phyloP scores from a whole-genome alignment of 345 rosid species.

The Populus nigra region DNA sequence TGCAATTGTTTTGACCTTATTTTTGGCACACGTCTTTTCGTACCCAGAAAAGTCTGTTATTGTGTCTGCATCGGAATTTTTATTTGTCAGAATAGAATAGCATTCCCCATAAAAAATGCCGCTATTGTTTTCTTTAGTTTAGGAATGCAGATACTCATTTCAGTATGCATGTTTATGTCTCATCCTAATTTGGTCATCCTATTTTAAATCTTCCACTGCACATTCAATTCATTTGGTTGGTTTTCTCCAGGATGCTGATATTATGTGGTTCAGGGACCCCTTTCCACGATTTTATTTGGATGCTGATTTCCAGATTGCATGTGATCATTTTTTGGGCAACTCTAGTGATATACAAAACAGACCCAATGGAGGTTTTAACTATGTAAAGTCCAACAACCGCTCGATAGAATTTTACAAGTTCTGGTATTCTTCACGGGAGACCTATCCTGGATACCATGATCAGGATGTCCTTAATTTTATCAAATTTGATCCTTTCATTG shows the following conservation, averaged over 20 bases:
- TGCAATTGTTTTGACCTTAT: too few relatives aligned
- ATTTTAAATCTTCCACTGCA: neutral
- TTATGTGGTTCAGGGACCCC: conserved; percentile 93
- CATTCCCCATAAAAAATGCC: too few relatives aligned
- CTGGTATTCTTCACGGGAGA: conserved; percentile 67
- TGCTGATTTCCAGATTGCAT: conserved; percentile 81
- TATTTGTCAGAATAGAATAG: neutral
- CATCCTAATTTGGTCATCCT: neutral
- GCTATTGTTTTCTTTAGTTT: too few relatives aligned
- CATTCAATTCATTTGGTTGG: conserved; percentile 18
- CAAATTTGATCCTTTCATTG: conserved; percentile 47
- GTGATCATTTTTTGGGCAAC: conserved; percentile 64
- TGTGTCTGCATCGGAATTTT: too few relatives aligned
- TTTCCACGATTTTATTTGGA: conserved; percentile 59
- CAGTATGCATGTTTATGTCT: neutral
- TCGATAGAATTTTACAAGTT: conserved; percentile 69
- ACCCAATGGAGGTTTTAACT: conserved; percentile 76
- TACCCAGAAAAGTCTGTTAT: too few relatives aligned
- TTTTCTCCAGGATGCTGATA: conserved; percentile 75
- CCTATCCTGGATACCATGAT: conserved; percentile 61
- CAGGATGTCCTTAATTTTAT: conserved; percentile 76
- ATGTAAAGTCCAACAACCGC: conserved; percentile 67
- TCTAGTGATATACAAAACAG: conserved; percentile 45
- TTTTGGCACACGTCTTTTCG: too few relatives aligned
- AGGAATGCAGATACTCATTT: too few relatives aligned